Conservation (phyloP, 768 basidiomycete species). For the Lyophyllum decastes region DNA sequence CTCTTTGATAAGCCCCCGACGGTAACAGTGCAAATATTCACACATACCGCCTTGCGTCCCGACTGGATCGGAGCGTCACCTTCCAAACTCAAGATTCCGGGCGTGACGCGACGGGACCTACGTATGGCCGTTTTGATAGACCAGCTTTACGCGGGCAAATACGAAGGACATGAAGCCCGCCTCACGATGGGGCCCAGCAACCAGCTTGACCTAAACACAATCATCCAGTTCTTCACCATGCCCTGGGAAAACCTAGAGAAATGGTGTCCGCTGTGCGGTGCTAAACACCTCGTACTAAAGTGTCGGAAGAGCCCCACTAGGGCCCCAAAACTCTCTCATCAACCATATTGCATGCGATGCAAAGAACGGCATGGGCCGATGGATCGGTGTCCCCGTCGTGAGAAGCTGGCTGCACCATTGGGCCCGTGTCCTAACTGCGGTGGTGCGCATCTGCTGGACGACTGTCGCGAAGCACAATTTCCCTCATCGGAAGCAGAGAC, state of each 20-base stretch:
- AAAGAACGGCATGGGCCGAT: conserved; percentile 2
- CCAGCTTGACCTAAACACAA: neutral
- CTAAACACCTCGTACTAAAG: neutral
- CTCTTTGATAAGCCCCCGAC: conserved; percentile 10
- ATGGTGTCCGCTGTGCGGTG: conserved; percentile 8
- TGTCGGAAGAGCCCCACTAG: neutral
- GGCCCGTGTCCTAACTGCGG: conserved; percentile 15
- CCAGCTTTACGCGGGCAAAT: conserved; percentile 4
- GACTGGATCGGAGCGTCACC: neutral
- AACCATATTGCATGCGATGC: conserved; percentile 4
- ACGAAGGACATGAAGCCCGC: neutral
- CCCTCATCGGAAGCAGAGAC: conserved; percentile 3
- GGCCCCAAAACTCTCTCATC: neutral
- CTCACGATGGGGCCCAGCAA: neutral
- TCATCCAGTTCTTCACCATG: conserved; percentile 3
- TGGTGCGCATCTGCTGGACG: conserved; percentile 19
- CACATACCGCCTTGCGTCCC: conserved; percentile 24
- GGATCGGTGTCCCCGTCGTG: neutral
- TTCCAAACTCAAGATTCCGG: conserved; percentile 21
- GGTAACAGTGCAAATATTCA: conserved; percentile 21
- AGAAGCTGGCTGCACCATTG: neutral
- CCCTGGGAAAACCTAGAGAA: neutral
- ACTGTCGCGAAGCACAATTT: conserved; percentile 19
- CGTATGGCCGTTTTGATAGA: conserved; percentile 50
- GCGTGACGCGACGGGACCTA: conserved; percentile 53